Percentiles rank a stretch among this genome's conserved stretches.
phyloP scores from a whole-genome alignment of 352 stramenopile genomes.

The Plasmopara muralis region DNA sequence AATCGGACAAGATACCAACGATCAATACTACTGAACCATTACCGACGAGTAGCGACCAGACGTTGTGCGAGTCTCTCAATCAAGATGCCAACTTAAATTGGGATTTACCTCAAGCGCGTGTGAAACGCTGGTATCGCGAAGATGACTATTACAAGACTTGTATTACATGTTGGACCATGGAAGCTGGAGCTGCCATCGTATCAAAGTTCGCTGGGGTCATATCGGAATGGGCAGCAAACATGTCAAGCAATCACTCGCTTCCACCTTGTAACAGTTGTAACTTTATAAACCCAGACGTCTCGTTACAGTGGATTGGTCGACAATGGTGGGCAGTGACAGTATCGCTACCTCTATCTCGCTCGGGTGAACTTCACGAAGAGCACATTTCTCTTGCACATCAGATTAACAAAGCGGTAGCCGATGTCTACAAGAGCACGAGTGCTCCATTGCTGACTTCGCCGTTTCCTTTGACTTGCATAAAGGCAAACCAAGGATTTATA shows the following conservation, averaged over 20 bases:
- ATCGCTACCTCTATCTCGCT: conserved; percentile 47
- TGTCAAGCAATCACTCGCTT: neutral
- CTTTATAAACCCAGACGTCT: conserved; percentile 61
- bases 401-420: conserved; percentile 59
- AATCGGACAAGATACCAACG: conserved; percentile 1
- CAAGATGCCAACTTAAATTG: conserved; percentile 10
- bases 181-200: conserved; percentile 54
- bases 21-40: conserved; percentile 5
- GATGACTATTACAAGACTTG: conserved; percentile 64
- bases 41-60: conserved; percentile 2
- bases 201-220: conserved; percentile 48
- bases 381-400: conserved; percentile 51
- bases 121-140: conserved; percentile 70
- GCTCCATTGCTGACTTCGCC: neutral
- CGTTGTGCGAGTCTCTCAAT: neutral
- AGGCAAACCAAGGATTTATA: neutral
- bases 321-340: conserved; percentile 70
- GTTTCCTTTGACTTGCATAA: neutral
- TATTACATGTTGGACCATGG: conserved; percentile 74
- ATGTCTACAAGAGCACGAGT: conserved; percentile 23
- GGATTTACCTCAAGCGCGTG: conserved; percentile 37
- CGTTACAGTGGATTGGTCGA: conserved; percentile 68
- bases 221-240: conserved; percentile 21
- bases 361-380: conserved; percentile 53
- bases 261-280: neutral